Base-by-base conservation (phyloP, 2,329 filamentous ascomycete genomes). In the Cladobotryum mycophilum region DNA sequence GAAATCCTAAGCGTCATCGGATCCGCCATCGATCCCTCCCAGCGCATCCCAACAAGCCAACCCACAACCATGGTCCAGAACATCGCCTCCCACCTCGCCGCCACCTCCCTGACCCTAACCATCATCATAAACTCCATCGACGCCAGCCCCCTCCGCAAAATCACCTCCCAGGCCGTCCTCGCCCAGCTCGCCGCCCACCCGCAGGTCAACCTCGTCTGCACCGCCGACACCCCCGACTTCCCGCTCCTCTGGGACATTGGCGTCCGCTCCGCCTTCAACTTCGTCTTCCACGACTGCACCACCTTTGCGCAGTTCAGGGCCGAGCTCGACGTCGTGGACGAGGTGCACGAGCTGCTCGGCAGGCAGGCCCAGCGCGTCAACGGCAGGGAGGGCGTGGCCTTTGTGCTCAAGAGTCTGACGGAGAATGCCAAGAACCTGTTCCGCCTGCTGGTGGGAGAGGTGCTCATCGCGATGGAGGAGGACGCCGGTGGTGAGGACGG, bases 341-440 rank as follows among this genome's bases (percentile, higher is more conserved):
- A 90, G 55, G 90, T 97, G 13, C 88, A 96, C 65, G 85, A 88
- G 61, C 78, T 96, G 1, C 79, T 97, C 0, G 90, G 91, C 43
- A 82, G 89, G 48, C 89, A 85, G 60, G 84, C 88, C 18, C 79
- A 87, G 47, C 82, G 89, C 40, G 79, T 92, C 7, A 90, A 89
- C 48, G 93, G 93, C 42, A 88, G 90, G 63, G 92, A 96, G 62
- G 93, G 93, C 55, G 88, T 96, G 1, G 85, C 84, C 5, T 97
- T 93, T 63, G 93, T 99, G 49, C 74, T 99, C 48, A 88, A 88
- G 61, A 92, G 86, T 67, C 71, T 99, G 55, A 91, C 93, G 0
- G 90, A 95, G 68, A 97, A 97, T 62, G 93, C 93, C 1, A 84
- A 88, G 66, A 89, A 84, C 53, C 69, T 99, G 22, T 99, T 96